These are phyloP conservation scores for Coffea eugenioides DNA, from an alignment of 257 asterid genomes.

Conservation along the genomic window DNA sequence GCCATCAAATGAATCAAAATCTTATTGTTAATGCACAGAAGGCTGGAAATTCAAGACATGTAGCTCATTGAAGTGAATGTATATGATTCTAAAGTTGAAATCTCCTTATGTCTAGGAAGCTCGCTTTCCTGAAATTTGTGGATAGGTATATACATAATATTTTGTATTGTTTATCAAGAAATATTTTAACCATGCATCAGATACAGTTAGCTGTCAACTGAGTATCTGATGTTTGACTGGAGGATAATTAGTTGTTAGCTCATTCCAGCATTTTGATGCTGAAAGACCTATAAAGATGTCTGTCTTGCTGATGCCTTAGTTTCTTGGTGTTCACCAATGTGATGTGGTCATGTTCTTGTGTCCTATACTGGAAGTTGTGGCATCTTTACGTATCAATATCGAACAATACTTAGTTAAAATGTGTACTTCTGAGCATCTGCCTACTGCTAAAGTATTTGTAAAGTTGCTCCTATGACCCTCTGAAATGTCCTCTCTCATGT, in stretches of 20 bases:
- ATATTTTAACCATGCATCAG: not conserved
- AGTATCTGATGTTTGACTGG: not conserved
- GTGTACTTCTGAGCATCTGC: not conserved
- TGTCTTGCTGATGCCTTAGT: not conserved
- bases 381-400: not conserved
- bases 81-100: not conserved
- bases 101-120: not conserved
- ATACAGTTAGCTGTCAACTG: not conserved
- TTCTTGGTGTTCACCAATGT: not conserved
- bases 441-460: not conserved
- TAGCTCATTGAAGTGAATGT: not conserved
- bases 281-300: not conserved
- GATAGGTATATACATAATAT: not conserved
- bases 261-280: not conserved
- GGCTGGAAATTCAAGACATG: not conserved
- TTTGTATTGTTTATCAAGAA: not conserved
- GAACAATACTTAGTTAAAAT: not conserved
- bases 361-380: not conserved
- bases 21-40: not conserved
- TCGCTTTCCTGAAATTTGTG: not conserved
- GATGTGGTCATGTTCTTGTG: not conserved
- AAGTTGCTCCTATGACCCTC: not conserved
- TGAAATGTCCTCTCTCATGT: not conserved
- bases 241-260: not conserved
- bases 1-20: not conserved